These are phyloP conservation scores for Verticillium nubilum DNA, from an alignment of 2,329 filamentous ascomycete genomes.

Conservation along the genomic window DNA sequence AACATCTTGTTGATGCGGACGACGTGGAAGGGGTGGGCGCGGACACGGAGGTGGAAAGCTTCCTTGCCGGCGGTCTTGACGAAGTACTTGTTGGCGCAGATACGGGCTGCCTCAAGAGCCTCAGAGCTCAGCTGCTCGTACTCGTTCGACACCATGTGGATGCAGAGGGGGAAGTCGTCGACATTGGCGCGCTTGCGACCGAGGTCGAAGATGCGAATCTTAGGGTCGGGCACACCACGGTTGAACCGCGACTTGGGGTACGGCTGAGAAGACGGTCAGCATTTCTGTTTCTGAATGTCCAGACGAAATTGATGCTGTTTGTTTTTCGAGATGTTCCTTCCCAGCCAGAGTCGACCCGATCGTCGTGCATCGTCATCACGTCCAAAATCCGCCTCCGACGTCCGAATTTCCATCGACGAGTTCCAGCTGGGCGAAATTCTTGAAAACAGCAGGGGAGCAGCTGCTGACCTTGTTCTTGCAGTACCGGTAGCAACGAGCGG, in stretches of 20 bases:
- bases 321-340: not conserved
- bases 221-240: conserved; percentile 87
- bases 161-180: conserved; percentile 98
- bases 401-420: not conserved
- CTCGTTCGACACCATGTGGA: conserved; percentile 99
- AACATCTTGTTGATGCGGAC: conserved; percentile 99
- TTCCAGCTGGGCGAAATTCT: not conserved
- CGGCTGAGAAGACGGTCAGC: conserved; percentile 47
- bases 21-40: conserved; percentile 99
- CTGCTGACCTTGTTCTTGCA: conserved; percentile 99
- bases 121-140: conserved; percentile 99
- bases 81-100: conserved; percentile 99
- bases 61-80: conserved; percentile 70
- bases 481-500: conserved; percentile 99
- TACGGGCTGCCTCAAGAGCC: conserved; percentile 98
- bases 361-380: not conserved
- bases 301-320: not conserved
- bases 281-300: not conserved
- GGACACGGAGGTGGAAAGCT: conserved; percentile 68
- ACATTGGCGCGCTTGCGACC: conserved; percentile 98
- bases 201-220: conserved; percentile 97
- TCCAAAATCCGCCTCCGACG: not conserved
- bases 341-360: not conserved
- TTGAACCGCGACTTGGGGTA: conserved; percentile 99
- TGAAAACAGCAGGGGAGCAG: not conserved